Conservation (phyloP, 108 stramenopile genomes). For the Fragilariopsis cylindrus region DNA sequence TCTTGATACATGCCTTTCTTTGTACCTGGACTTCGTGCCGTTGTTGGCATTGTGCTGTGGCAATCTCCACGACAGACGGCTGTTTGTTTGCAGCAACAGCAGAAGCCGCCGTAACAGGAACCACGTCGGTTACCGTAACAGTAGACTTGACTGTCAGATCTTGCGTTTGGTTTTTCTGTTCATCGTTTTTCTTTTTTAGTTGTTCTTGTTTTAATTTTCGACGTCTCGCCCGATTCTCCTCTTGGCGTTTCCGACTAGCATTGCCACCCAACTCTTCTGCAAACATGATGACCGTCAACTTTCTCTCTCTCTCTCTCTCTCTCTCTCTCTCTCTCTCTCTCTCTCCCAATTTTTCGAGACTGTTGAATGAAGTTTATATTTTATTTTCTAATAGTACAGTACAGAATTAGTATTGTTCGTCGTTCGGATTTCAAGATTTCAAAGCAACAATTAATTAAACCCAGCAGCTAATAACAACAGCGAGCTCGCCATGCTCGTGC, state of each 20-base stretch:
- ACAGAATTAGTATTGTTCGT: too few relatives aligned
- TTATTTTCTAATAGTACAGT: too few relatives aligned
- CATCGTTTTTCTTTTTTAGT: slow-evolving; percentile 49
- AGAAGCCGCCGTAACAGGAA: background rate
- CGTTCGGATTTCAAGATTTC: too few relatives aligned
- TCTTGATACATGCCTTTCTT: slow-evolving; percentile 36
- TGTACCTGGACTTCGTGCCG: slow-evolving; percentile 48
- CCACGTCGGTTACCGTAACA: background rate
- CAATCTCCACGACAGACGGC: slow-evolving; percentile 44
- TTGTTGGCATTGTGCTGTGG: slow-evolving; percentile 63
- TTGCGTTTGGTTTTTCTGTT: slow-evolving; percentile 22
- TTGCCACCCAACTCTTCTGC: slow-evolving; percentile 77
- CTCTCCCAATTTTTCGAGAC: too few relatives aligned
- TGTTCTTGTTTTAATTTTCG: slow-evolving; percentile 63
- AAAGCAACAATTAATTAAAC: too few relatives aligned
- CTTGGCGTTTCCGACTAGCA: slow-evolving; percentile 66
- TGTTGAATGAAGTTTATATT: too few relatives aligned
- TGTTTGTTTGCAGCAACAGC: slow-evolving; percentile 8
- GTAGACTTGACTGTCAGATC: slow-evolving; percentile 7
- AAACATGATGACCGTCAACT: slow-evolving; percentile 53
- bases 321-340: too few relatives aligned
- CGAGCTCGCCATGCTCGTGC: too few relatives aligned
- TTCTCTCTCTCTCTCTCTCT: too few relatives aligned
- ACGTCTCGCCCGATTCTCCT: slow-evolving; percentile 64
- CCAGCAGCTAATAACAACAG: too few relatives aligned